Base-by-base conservation (phyloP, 257 asterid genomes). In the Nicotiana obtusifolia region DNA sequence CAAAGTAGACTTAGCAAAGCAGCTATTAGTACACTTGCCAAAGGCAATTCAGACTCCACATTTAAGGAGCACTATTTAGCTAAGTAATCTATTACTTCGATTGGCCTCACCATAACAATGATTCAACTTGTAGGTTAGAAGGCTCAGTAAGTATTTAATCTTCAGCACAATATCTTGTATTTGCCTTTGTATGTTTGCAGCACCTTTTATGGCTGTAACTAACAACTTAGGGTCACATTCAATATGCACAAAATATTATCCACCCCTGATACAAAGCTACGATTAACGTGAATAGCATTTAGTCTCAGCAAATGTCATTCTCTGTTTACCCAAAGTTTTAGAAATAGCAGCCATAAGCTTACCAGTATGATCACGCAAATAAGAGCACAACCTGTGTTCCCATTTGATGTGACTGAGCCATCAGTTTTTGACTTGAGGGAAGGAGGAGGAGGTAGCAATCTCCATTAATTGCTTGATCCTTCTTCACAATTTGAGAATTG, bases 81-180 rank as follows among this genome's bases (percentile, higher is more conserved):
- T 24, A 24, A 22, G 41, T 73, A 24, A 73, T 26, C 41, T 11
- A 13, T 11, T 52, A 15, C 19, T 14, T 52, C 4, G 22, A 73
- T 14, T 16, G 24, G 49, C 79, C 24, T 24, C 37, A 7, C 41
- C 37, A 73, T 73, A 24, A 47, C 79, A 49, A 47, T 47, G n/a
- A 73, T 73, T 73, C 61, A 73, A 47, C 61, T 47, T 73, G 79
- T 73, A 44, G 61, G 41, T 73, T 47, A 73, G 79, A 59, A 17
- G 49, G 79, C 9, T 24, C 4, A 24, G 79, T 47, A 73, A 73
- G 59, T 47, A 73, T 24, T 22, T 24, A 47, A 15, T 73, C 22
- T 73, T 47, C 79, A 24, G 79, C 41, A 47, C 37, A 73, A 47
- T 44, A 24, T 22, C 20, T 73, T 47, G 61, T 73, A 60, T 24